phyloP scores from a whole-genome alignment of 257 asterid genomes.

The Schizonepeta tenuifolia region DNA sequence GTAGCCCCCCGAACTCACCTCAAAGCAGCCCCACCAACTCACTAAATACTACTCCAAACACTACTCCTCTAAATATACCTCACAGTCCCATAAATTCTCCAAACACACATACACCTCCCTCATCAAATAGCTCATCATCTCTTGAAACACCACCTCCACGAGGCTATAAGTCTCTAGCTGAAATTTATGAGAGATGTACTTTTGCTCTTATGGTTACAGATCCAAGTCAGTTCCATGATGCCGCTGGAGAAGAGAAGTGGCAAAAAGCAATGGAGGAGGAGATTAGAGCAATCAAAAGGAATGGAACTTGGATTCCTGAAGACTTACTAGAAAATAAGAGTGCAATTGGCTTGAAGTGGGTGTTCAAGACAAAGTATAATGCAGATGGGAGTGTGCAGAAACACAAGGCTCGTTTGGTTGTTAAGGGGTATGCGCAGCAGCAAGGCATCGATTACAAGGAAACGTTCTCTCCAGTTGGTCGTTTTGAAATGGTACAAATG shows the following conservation, averaged over 20 bases:
- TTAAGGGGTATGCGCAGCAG: conserved; percentile 16
- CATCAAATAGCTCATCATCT: neutral
- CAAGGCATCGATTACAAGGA: conserved; percentile 18
- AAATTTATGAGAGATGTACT: neutral
- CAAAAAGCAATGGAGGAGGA: neutral
- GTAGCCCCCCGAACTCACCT: neutral
- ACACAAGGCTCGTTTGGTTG: conserved; percentile 24
- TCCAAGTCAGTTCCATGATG: neutral
- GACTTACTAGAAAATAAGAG: neutral
- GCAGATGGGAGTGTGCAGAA: neutral
- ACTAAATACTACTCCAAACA: neutral
- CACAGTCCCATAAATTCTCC: neutral
- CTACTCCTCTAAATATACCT: neutral
- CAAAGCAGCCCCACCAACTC: neutral
- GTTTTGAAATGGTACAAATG: neutral
- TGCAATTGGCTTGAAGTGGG: neutral
- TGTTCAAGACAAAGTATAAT: neutral
- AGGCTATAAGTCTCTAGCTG: neutral
- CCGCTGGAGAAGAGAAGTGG: neutral
- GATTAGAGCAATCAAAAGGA: conserved; percentile 10
- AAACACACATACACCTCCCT: neutral
- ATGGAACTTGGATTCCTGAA: conserved; percentile 19
- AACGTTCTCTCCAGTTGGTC: conserved; percentile 23
- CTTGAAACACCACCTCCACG: neutral
- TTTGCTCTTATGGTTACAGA: neutral